Percentiles rank a stretch among this genome's conserved stretches.
Conservation (phyloP, 257 asterid species). For the Ilex asprella region DNA sequence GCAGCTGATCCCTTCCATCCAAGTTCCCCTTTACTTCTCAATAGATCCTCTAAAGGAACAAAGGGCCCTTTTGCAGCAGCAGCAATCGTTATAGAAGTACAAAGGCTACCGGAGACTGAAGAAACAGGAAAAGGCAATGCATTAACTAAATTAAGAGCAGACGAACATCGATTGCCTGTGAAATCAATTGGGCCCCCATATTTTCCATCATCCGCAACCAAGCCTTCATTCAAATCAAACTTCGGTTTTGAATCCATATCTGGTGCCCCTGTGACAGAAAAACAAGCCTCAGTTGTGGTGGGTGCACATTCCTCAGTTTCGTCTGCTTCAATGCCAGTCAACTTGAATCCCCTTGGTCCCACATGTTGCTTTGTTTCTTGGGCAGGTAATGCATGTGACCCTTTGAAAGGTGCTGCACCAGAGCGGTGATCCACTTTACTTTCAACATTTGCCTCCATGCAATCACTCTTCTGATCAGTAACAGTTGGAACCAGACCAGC, state of each 20-base stretch:
- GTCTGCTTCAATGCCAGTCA: conserved; percentile 18
- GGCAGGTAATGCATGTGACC: conserved; percentile 3
- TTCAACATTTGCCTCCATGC: conserved; percentile 7
- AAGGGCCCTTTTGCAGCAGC: conserved; percentile 44
- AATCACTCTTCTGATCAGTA: conserved; percentile 8
- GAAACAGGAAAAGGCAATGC: conserved; percentile 29
- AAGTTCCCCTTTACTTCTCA: conserved; percentile 38
- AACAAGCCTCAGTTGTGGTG: conserved; percentile 11
- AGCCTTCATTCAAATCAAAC: conserved; percentile 49
- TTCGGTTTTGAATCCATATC: conserved; percentile 22
- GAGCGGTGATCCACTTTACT: conserved; percentile 3
- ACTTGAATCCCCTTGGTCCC: conserved; percentile 17
- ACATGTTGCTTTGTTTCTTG: conserved; percentile 19
- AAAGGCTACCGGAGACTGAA: conserved; percentile 18
- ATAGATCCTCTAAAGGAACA: conserved; percentile 40
- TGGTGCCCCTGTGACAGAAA: conserved; percentile 16
- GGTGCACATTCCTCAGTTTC: conserved; percentile 6
- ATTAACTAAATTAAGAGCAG: conserved; percentile 27
- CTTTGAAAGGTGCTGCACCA: conserved; percentile 11
- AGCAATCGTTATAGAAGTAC: conserved; percentile 36
- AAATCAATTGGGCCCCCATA: conserved; percentile 22
- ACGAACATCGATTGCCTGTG: conserved; percentile 16
- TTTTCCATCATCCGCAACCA: conserved; percentile 31
- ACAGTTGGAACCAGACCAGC: conserved; percentile 6
- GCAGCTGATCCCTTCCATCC: conserved; percentile 61